phyloP scores from a whole-genome alignment of 805 yeast genomes.

The Sungouiozyma intestinalis region DNA sequence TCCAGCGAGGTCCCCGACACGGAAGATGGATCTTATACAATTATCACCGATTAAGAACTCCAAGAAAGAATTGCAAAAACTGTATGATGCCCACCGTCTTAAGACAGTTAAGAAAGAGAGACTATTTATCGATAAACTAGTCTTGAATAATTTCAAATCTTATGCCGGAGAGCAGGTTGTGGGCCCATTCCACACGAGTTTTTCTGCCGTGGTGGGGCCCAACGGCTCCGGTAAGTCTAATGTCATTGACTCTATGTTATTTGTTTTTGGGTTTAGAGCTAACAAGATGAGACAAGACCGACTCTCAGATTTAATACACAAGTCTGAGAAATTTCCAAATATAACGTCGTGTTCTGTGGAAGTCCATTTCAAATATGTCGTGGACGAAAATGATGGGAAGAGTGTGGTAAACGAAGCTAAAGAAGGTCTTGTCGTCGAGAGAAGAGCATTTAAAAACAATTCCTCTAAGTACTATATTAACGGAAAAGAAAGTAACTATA shows the following conservation, averaged over 20 bases:
- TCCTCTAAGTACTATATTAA: conserved; percentile 72
- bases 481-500: conserved; percentile 56
- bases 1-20: conserved; percentile 27
- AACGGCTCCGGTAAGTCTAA: conserved; percentile 98
- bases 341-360: conserved; percentile 80
- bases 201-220: conserved; percentile 97
- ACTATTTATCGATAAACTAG: conserved; percentile 63
- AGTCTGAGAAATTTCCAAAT: conserved; percentile 62
- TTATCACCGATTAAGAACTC: conserved; percentile 32
- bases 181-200: conserved; percentile 90
- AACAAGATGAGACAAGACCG: conserved; percentile 94
- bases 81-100: conserved; percentile 20
- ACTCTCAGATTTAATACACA: conserved; percentile 85
- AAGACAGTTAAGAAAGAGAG: conserved; percentile 36
- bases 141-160: conserved; percentile 80
- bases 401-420: conserved; percentile 38
- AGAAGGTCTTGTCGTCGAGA: conserved; percentile 53
- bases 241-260: conserved; percentile 90
- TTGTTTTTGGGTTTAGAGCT: conserved; percentile 96
- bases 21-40: conserved; percentile 33
- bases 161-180: conserved; percentile 89
- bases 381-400: conserved; percentile 38
- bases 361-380: conserved; percentile 70
- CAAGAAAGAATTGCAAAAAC: conserved; percentile 24
- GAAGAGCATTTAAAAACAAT: conserved; percentile 71